These are phyloP conservation scores for Chloranthus sessilifolius DNA, from an alignment of 164 flowering plant genomes.

Conservation along the genomic window DNA sequence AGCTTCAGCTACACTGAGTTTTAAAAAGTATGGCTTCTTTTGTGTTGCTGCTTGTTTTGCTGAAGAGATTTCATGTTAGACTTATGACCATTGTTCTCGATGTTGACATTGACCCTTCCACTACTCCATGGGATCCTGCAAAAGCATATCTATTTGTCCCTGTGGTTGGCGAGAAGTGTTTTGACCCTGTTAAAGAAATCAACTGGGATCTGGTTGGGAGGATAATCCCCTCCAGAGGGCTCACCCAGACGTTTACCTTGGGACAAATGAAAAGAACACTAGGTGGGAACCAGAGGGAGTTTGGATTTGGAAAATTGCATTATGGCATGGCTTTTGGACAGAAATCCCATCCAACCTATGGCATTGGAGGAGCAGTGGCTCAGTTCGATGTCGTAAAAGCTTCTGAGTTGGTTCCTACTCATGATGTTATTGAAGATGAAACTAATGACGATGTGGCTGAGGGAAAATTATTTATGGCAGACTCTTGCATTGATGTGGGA, in stretches of 20 bases:
- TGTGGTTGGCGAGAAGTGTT: conserved; percentile 37
- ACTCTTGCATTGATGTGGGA: conserved; percentile 43
- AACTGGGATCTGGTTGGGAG: conserved; percentile 71
- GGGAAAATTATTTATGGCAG: conserved; percentile 73
- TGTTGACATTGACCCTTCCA: conserved; percentile 97
- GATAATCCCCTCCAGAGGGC: conserved; percentile 93
- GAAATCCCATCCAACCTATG: conserved; percentile 92
- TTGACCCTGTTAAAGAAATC: conserved; percentile 54
- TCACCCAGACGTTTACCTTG: conserved; percentile 95
- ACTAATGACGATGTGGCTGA: conserved; percentile 24
- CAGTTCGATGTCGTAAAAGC: conserved; percentile 93
- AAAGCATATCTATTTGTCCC: conserved; percentile 96
- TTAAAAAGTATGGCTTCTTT: conserved; percentile 6
- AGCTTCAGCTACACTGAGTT: no score
- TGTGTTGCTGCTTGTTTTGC: conserved; percentile 62
- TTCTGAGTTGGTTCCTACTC: conserved; percentile 70
- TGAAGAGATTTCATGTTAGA: conserved; percentile 96
- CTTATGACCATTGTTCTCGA: conserved; percentile 97
- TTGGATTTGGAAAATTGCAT: conserved; percentile 94
- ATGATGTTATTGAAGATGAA: conserved; percentile 27
- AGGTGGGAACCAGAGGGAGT: conserved; percentile 96
- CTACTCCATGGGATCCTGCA: conserved; percentile 98
- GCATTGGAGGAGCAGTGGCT: conserved; percentile 96
- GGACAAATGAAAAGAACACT: conserved; percentile 91
- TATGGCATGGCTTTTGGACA: conserved; percentile 89